Evolutionary conservation across 768 basidiomycete species (phyloP).

Genomic region (Fistulinella prunicolor): DNA sequence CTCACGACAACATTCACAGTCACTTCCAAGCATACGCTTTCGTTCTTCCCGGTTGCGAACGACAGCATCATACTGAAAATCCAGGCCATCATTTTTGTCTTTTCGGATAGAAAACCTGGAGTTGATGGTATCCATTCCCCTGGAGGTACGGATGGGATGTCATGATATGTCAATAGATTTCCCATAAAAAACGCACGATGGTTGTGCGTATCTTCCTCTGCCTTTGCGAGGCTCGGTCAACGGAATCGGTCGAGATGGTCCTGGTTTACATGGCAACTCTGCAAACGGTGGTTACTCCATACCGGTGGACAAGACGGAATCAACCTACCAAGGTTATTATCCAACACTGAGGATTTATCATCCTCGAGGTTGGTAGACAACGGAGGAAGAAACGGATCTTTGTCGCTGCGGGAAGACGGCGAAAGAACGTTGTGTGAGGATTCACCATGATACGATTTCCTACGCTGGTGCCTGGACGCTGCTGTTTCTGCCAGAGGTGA

Average conservation of each 20-base stretch:
- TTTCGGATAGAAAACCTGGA: conserved; percentile 65
- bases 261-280: conserved; percentile 16
- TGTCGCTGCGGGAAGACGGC: not conserved
- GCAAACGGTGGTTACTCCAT: not conserved
- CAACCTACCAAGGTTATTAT: conserved; percentile 11
- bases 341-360: not conserved
- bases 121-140: conserved; percentile 51
- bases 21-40: conserved; percentile 63
- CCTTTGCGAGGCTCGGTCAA: conserved; percentile 44
- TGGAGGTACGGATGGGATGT: conserved; percentile 8
- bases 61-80: conserved; percentile 73
- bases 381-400: conserved; percentile 10
- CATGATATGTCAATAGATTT: not conserved
- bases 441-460: conserved; percentile 18
- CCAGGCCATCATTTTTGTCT: conserved; percentile 58
- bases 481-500: not conserved
- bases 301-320: not conserved
- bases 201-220: conserved; percentile 55
- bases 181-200: conserved; percentile 28
- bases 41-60: conserved; percentile 66
- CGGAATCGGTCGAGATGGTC: conserved; percentile 6
- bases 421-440: conserved; percentile 7
- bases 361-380: not conserved
- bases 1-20: conserved; percentile 80
- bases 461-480: conserved; percentile 8